These are phyloP conservation scores for Cyclospora cayetanensis DNA, from an alignment of 169 alveolate species.

Conservation along the genomic window DNA sequence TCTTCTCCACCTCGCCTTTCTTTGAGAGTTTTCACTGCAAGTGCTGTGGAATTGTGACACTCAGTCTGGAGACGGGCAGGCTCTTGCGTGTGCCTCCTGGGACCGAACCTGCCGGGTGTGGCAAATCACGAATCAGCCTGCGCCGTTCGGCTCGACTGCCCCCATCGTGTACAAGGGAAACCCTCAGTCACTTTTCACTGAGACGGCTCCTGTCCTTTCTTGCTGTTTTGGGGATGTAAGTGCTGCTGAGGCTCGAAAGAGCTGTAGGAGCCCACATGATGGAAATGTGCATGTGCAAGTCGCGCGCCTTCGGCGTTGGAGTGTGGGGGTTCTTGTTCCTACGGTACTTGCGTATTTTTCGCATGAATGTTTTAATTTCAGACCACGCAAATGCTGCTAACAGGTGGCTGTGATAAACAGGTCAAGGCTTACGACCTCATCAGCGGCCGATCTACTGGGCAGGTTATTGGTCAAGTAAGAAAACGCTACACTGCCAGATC, in stretches of 20 bases:
- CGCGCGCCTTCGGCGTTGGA: no score
- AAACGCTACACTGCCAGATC: no score
- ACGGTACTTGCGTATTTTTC: neutral
- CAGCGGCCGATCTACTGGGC: slow-evolving; percentile 54
- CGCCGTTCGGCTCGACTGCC: slow-evolving; percentile 39
- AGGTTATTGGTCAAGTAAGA: slow-evolving; percentile 71
- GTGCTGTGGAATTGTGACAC: neutral
- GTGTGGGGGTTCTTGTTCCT: no score
- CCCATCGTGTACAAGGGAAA: slow-evolving; percentile 39
- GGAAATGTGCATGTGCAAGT: no score
- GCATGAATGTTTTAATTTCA: neutral
- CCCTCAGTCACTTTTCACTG: slow-evolving; percentile 63
- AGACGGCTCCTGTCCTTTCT: slow-evolving; percentile 64
- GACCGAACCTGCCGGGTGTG: slow-evolving; percentile 71
- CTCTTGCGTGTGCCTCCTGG: slow-evolving; percentile 69
- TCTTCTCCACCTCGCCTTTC: neutral
- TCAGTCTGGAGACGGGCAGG: slow-evolving; percentile 66
- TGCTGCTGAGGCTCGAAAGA: no score
- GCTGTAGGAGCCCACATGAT: neutral
- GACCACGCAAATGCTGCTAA: slow-evolving; percentile 54
- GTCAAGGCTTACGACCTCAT: slow-evolving; percentile 65
- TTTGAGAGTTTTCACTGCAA: neutral
- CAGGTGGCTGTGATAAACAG: slow-evolving; percentile 70
- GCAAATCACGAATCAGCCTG: slow-evolving; percentile 64
- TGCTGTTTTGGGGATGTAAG: slow-evolving; percentile 69